Evolutionary conservation across 176 grass and related monocot genomes (phyloP).

Genomic region (Oryza coarctata): DNA sequence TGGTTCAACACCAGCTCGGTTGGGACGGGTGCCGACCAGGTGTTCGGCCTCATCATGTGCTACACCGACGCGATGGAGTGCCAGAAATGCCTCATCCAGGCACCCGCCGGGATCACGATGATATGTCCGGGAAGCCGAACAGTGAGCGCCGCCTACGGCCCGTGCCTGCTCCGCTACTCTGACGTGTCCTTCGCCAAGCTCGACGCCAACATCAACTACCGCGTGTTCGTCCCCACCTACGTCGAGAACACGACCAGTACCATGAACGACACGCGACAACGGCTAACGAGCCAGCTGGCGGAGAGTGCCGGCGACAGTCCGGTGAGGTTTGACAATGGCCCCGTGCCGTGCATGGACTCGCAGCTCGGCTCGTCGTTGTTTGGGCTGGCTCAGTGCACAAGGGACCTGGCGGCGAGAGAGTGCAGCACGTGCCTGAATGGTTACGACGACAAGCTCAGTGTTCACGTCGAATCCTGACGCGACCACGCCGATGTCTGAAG

Average conservation of each 20-base stretch:
- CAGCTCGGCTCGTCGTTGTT: conserved; percentile 8
- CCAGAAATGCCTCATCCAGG: too few relatives aligned
- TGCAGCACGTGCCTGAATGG: conserved; percentile 16
- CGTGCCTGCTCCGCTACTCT: neutral
- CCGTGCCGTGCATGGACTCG: neutral
- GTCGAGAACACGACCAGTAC: too few relatives aligned
- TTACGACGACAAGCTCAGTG: neutral
- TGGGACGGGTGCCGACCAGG: neutral
- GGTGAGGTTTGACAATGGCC: neutral
- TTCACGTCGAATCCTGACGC: too few relatives aligned
- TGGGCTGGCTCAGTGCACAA: conserved; percentile 54
- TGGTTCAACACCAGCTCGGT: neutral
- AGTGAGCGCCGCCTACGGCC: neutral
- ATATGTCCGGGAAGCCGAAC: too few relatives aligned
- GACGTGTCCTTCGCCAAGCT: too few relatives aligned
- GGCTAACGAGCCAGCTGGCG: too few relatives aligned
- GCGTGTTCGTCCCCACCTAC: too few relatives aligned
- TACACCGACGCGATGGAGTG: neutral
- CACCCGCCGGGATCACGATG: too few relatives aligned
- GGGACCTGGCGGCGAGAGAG: conserved; percentile 19
- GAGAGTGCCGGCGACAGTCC: too few relatives aligned
- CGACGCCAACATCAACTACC: too few relatives aligned
- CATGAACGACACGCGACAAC: too few relatives aligned
- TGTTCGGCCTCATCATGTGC: neutral
- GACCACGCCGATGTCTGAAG: too few relatives aligned